Conservation (phyloP, 2,329 filamentous ascomycete species). For the Gyromitra esculenta region DNA sequence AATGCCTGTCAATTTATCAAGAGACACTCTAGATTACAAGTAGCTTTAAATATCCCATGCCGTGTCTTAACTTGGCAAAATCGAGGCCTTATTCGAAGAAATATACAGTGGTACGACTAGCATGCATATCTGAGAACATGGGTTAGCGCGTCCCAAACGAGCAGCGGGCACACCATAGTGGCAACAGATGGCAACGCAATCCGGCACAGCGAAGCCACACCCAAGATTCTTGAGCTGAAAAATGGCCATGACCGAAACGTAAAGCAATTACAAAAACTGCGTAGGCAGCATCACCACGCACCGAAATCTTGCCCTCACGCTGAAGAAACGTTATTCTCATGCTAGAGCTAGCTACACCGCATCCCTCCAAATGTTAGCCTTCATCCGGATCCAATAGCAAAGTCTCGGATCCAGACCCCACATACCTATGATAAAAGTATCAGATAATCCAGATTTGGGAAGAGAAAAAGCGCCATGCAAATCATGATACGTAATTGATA, state of each 20-base stretch:
- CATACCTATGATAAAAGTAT: neutral
- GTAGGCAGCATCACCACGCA: neutral
- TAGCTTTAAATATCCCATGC: neutral
- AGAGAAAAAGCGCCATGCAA: conserved; percentile 21
- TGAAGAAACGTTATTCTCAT: conserved; percentile 2
- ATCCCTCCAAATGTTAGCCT: neutral
- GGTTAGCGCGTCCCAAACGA: conserved; percentile 1
- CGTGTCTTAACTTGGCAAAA: conserved; percentile 4
- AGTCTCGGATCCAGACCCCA: conserved; percentile 8
- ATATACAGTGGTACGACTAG: neutral
- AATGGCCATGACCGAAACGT: neutral
- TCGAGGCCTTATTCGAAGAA: neutral
- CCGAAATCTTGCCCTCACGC: neutral
- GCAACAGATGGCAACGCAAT: conserved; percentile 18
- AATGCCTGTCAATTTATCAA: neutral
- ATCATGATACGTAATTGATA: conserved; percentile 42
- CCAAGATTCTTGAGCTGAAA: neutral
- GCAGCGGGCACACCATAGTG: conserved; percentile 27
- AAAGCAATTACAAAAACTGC: neutral
- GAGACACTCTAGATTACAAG: neutral
- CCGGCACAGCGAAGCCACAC: neutral
- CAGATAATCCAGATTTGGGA: conserved; percentile 12
- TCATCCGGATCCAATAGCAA: conserved; percentile 8
- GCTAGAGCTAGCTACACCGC: neutral
- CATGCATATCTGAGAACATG: neutral